Percentiles rank a stretch among this genome's conserved stretches.
phyloP scores from a whole-genome alignment of 2,329 filamentous ascomycete species.

The Ophiocordyceps sinensis region DNA sequence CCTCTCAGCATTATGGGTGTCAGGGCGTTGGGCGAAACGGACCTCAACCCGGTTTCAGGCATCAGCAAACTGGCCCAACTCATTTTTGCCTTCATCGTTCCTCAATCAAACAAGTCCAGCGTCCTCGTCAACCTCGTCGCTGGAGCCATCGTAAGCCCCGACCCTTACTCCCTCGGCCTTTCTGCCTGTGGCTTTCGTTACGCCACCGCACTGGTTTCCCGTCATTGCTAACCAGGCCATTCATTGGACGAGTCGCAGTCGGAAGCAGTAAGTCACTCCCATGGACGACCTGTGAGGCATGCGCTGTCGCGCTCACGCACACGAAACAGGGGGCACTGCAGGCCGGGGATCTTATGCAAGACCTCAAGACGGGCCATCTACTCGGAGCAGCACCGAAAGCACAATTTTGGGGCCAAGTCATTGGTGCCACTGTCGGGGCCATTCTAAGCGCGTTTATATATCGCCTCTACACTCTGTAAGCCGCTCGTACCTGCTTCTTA shows the following conservation, averaged over 20 bases:
- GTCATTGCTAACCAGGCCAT: background rate
- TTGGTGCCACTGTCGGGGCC: constrained; percentile 76
- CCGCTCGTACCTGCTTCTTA: too few species aligned
- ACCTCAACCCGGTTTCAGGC: constrained; percentile 89
- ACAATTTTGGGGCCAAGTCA: constrained; percentile 93
- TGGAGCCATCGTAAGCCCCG: constrained; percentile 51
- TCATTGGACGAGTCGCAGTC: constrained; percentile 14
- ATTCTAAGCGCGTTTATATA: constrained; percentile 80
- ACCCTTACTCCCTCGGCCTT: background rate
- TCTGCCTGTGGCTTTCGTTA: background rate
- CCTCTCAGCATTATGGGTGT: constrained; percentile 63
- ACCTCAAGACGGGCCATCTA: constrained; percentile 90
- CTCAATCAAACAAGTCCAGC: constrained; percentile 63
- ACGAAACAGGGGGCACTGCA: constrained; percentile 56
- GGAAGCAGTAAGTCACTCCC: constrained; percentile 20
- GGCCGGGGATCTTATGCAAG: constrained; percentile 92
- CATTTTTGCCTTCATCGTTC: constrained; percentile 83
- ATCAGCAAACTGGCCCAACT: constrained; percentile 95
- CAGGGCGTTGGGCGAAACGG: constrained; percentile 62
- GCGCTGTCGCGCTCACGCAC: background rate
- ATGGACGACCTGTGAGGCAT: too few species aligned
- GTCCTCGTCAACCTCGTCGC: constrained; percentile 94
- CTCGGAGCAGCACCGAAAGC: constrained; percentile 85
- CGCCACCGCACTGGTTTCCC: background rate
- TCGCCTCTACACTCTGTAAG: constrained; percentile 59